Conservation (phyloP, 2,329 filamentous ascomycete species). For the Alternaria sp. region DNA sequence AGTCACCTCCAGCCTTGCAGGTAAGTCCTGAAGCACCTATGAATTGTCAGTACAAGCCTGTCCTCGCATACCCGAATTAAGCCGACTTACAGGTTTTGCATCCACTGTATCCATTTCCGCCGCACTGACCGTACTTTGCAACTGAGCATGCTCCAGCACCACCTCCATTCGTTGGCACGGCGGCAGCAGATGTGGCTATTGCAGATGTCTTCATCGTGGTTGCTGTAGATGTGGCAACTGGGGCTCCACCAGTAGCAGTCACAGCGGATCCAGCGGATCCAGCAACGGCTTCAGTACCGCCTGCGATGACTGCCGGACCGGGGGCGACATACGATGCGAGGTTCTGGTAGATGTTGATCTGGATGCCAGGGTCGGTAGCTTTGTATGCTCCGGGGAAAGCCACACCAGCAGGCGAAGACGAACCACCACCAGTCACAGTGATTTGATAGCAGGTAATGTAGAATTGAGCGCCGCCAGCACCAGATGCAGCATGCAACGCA, state of each 20-base stretch:
- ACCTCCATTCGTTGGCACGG: slow-evolving; percentile 24
- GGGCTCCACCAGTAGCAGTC: slow-evolving; percentile 28
- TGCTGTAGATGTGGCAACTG: slow-evolving; percentile 20
- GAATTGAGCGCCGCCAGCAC: slow-evolving; percentile 55
- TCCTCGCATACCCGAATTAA: not conserved
- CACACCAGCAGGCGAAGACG: slow-evolving; percentile 56
- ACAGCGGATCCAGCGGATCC: slow-evolving; percentile 35
- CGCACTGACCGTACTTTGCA: slow-evolving; percentile 45
- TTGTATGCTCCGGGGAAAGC: slow-evolving; percentile 65
- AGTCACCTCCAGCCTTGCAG: slow-evolving; percentile 10
- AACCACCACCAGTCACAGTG: slow-evolving; percentile 64
- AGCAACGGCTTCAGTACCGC: slow-evolving; percentile 39
- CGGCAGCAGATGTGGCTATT: slow-evolving; percentile 14
- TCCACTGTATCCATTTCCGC: slow-evolving; percentile 29
- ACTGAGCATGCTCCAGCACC: slow-evolving; percentile 24
- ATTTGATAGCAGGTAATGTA: slow-evolving; percentile 65
- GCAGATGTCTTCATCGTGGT: slow-evolving; percentile 20
- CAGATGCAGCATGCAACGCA: slow-evolving; percentile 62
- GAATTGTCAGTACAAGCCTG: not conserved
- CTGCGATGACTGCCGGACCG: slow-evolving; percentile 55
- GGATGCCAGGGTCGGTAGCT: slow-evolving; percentile 64
- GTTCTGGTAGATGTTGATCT: slow-evolving; percentile 67
- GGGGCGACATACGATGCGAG: slow-evolving; percentile 60
- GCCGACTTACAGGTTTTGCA: slow-evolving; percentile 13
- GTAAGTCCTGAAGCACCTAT: slow-evolving; percentile 14